Evolutionary conservation across 257 asterid species (phyloP).

Genomic region (Solanum chiquidenum): DNA sequence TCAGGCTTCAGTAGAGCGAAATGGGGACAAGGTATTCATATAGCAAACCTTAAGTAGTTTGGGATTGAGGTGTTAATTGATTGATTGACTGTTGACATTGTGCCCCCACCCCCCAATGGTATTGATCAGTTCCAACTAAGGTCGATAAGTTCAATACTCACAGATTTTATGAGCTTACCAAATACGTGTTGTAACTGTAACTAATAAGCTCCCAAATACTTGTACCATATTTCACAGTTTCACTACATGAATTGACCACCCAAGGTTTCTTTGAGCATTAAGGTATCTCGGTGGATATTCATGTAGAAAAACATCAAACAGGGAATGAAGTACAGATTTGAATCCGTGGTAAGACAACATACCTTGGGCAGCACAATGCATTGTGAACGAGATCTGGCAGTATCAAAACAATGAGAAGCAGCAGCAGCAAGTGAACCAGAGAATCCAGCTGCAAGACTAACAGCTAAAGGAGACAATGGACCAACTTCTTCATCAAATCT

Average conservation of each 20-base stretch:
- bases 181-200: background rate
- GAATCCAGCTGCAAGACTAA: slow-evolving; percentile 83
- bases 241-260: background rate
- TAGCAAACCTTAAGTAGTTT: background rate
- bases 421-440: slow-evolving; percentile 99
- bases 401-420: slow-evolving; percentile 88
- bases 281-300: background rate
- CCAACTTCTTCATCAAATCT: slow-evolving; percentile 72
- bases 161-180: background rate
- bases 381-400: slow-evolving; percentile 73
- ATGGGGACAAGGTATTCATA: background rate
- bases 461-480: slow-evolving; percentile 77
- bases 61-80: background rate
- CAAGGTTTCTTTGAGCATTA: background rate
- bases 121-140: background rate
- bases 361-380: slow-evolving; percentile 87
- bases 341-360: background rate
- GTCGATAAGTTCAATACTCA: background rate
- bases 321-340: background rate
- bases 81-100: background rate
- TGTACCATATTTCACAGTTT: background rate
- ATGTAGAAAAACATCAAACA: background rate
- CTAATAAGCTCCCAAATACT: background rate
- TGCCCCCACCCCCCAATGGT: too few relatives aligned
- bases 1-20: background rate